These are phyloP conservation scores for Sophora flavescens DNA, from an alignment of 306 rosid genomes.

Conservation along the genomic window DNA sequence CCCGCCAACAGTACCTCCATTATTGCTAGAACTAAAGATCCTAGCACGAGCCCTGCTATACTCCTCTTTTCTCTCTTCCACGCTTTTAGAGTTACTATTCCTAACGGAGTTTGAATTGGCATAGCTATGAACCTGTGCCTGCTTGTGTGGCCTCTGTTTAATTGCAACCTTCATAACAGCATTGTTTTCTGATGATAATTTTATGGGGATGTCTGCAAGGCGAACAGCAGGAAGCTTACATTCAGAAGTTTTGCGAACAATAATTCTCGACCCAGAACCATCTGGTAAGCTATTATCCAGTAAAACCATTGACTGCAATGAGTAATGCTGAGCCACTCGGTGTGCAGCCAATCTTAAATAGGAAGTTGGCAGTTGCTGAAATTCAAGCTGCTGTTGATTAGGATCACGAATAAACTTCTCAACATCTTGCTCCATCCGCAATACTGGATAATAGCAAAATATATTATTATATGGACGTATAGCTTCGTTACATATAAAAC, in stretches of 20 bases:
- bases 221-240: conserved; percentile 79
- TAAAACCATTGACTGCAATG: conserved; percentile 93
- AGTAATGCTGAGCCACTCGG: conserved; percentile 96
- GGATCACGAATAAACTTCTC: conserved; percentile 89
- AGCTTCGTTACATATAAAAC: conserved; percentile 27
- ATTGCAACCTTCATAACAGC: conserved; percentile 84
- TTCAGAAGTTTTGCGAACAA: conserved; percentile 87
- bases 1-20: conserved; percentile 56
- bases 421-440: conserved; percentile 97
- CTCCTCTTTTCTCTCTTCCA: conserved; percentile 98
- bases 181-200: conserved; percentile 67
- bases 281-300: conserved; percentile 84
- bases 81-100: conserved; percentile 73
- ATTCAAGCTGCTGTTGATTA: conserved; percentile 85
- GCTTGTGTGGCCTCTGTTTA: conserved; percentile 90
- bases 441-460: conserved; percentile 55
- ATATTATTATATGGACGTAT: conserved; percentile 8
- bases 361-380: conserved; percentile 96
- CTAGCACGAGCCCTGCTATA: conserved; percentile 97
- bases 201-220: conserved; percentile 91
- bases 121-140: conserved; percentile 50
- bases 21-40: conserved; percentile 75
- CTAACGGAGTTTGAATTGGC: conserved; percentile 64
- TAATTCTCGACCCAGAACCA: conserved; percentile 93
- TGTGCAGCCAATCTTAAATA: conserved; percentile 97